Evolutionary conservation across 306 rosid genomes (phyloP), one percentile per base, ranked within the genome.

Genomic region (Neltuma alba): DNA sequence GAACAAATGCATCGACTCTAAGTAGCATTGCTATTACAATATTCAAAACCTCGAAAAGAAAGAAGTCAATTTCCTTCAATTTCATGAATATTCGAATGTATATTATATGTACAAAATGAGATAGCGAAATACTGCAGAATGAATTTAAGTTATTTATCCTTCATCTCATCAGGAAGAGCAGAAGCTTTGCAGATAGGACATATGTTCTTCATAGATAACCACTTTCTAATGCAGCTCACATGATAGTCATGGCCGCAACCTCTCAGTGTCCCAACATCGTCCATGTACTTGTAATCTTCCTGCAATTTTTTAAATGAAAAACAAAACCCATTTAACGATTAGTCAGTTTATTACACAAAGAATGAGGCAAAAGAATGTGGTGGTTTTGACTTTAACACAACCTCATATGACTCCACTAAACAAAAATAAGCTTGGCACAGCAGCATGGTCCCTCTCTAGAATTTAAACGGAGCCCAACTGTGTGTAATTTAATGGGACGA

Each of bases 251-350:
- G 98, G 2, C 98, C 88, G 52, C 98, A 93, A 47, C 80, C 61
- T 80, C 85, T 87, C 74, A 93, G 77, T 25, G 90, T 78, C 63
- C 94, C 98, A 42, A 93, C 92, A 87, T 88, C 97, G 30, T 91
- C 98, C 94, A 85, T 83, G 82, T 93, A 77, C 89, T 88, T 80
- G 93, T 93, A 93, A 79, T 89, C 98, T 64, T 93, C 98, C 98
- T 93, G 85, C 44, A 71, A 68, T 66, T 58, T 86, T 88, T 55
- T 69, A 12, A n/a, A 34, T 34, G 64, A 42, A 11, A 8, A 72
- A 48, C n/a, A 41, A 72, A 36, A 76, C 62, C 36, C 25, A 3
- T 69, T 57, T 34, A 72, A n/a, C n/a, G n/a, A n/a, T n/a, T n/a
- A n/a, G n/a, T n/a, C n/a, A n/a, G n/a, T n/a, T n/a, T n/a, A n/a